These are phyloP conservation scores for Nymphaea thermarum DNA, from an alignment of 164 flowering plant genomes.

Conservation along the genomic window DNA sequence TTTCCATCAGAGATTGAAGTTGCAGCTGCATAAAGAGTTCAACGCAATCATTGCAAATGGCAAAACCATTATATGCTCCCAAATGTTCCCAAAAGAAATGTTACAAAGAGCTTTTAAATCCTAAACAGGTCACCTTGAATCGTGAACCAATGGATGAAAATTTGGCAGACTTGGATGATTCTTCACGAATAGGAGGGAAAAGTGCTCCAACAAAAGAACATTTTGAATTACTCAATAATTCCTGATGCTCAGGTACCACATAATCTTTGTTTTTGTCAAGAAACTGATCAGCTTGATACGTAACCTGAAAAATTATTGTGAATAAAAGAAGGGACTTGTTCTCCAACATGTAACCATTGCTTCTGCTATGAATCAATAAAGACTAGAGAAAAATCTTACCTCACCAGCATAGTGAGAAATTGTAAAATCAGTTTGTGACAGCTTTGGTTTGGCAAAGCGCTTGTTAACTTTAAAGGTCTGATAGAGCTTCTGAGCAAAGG, in stretches of 20 bases:
- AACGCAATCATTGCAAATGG: neutral
- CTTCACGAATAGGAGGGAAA: slow-evolving; percentile 62
- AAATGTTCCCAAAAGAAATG: neutral
- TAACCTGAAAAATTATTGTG: slow-evolving; percentile 38
- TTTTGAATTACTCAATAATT: slow-evolving; percentile 59
- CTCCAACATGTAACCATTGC: neutral
- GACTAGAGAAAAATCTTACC: slow-evolving; percentile 24
- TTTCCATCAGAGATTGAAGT: slow-evolving; percentile 78
- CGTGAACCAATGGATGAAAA: slow-evolving; percentile 88
- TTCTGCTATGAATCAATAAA: slow-evolving; percentile 1
- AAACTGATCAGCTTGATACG: slow-evolving; percentile 73
- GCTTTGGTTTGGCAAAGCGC: slow-evolving; percentile 77
- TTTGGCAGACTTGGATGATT: slow-evolving; percentile 53
- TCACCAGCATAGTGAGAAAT: slow-evolving; percentile 94
- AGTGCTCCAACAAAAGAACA: slow-evolving; percentile 70
- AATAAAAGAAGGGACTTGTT: neutral
- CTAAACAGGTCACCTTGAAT: slow-evolving; percentile 46
- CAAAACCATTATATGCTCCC: neutral
- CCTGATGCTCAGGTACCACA: slow-evolving; percentile 83
- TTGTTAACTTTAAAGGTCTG: slow-evolving; percentile 69
- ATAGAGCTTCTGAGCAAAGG: slow-evolving; percentile 76
- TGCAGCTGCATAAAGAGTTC: slow-evolving; percentile 50
- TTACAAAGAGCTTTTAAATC: neutral
- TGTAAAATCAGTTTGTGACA: slow-evolving; percentile 64
- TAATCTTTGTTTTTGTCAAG: slow-evolving; percentile 93